Base-by-base conservation (phyloP, 768 basidiomycete species). In the Lactifluus hygrophoroides region DNA sequence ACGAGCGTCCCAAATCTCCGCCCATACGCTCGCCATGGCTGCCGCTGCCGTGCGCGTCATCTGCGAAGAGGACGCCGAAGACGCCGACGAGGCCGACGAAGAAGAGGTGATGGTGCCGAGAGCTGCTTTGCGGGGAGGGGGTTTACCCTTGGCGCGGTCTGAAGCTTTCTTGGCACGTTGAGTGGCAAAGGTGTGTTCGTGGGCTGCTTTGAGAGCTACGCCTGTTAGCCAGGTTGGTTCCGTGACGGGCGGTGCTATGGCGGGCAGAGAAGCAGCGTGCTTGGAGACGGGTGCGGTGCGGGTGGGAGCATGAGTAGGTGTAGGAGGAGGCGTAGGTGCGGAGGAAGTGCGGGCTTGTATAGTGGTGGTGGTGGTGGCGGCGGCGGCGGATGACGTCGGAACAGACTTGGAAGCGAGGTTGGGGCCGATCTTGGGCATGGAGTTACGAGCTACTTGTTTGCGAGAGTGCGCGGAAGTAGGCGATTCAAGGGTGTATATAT, bases 101-200 rank as follows among this genome's bases (percentile, higher is more conserved):
- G 53, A 28, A 3, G 46, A 10, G 0, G 46, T 21, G 35, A 28
- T 1, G 27, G 2, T n/a, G 19, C 3, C 35, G 30, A 21, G 11
- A 40, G 37, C 28, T 1, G 25, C 27, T 9, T 56, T 48, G 37
- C 47, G 40, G 10, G 56, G 50, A 3, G 50, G 34, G 2, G 44
- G 23, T 13, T 60, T 60, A 34, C 49, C 53, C n/a, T 62, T 64
- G 51, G 63, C 61, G 23, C 63, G 63, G 27, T 64, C 63, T 0
- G 45, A 19, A 21, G 63, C 61, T n/a, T 64, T 62, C 61, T 55
- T 63, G 3, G 57, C 54, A 8, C 63, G 63, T 37, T 64, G 63
- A 1, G 54, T 56, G 2, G 52, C 57, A 51, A 50, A 52, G 4
- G 53, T 47, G 35, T 53, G 61, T n/a, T 63, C 63, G 35, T 54